Percentiles rank a stretch among this genome's conserved stretches.
These are phyloP conservation scores for Pichia sp. DNA, from an alignment of 1,139 yeast genomes.

Conservation along the genomic window DNA sequence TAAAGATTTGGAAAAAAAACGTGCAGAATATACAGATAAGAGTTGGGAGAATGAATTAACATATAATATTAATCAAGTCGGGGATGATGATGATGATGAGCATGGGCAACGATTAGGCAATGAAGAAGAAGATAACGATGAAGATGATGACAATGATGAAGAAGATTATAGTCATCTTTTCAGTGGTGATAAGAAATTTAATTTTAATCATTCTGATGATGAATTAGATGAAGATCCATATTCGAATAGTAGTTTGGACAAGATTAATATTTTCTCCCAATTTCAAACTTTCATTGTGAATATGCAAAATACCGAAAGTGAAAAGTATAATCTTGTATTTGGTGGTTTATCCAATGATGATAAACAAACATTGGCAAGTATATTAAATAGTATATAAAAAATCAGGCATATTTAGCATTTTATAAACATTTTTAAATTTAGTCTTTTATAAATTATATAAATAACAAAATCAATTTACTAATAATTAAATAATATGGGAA, in stretches of 20 bases:
- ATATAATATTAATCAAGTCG: conserved; percentile 26
- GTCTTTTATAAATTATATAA: too few relatives aligned
- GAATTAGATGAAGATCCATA: conserved; percentile 72
- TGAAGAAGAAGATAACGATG: conserved; percentile 35
- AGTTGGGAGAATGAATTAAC: conserved; percentile 20
- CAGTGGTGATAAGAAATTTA: conserved; percentile 10
- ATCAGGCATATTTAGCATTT: background rate
- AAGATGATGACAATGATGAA: conserved; percentile 33
- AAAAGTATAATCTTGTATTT: conserved; percentile 28
- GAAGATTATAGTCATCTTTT: conserved; percentile 21
- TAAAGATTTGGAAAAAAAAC: conserved; percentile 53
- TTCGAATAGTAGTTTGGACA: conserved; percentile 70
- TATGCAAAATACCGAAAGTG: conserved; percentile 32
- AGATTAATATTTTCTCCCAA: conserved; percentile 53
- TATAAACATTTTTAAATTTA: background rate
- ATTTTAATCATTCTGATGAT: conserved; percentile 24
- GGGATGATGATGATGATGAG: conserved; percentile 38
- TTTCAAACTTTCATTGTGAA: conserved; percentile 40
- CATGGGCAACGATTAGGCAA: conserved; percentile 27
- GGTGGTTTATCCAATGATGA: conserved; percentile 7
- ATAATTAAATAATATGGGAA: too few relatives aligned
- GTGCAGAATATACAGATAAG: conserved; percentile 46
- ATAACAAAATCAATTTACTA: too few relatives aligned
- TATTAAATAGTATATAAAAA: conserved; percentile 9
- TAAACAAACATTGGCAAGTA: conserved; percentile 6